phyloP scores from a whole-genome alignment of 192 early-diverging fungal species.

The Coemansia asiatica region DNA sequence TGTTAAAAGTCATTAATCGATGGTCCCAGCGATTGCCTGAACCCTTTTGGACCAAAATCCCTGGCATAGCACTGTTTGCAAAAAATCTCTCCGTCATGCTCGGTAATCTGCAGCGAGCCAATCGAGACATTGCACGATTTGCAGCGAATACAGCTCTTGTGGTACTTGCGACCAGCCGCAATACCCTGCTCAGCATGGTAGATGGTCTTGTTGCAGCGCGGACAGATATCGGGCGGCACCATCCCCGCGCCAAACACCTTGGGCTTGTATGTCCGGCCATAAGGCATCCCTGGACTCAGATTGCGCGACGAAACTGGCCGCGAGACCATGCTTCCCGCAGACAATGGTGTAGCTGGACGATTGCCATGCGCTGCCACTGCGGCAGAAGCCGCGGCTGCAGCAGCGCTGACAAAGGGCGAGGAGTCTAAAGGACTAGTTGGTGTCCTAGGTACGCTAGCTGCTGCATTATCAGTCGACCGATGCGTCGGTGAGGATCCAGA shows the following conservation, averaged over 20 bases:
- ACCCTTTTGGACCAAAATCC: constrained; percentile 54
- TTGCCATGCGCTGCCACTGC: constrained; percentile 30
- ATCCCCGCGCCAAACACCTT: constrained; percentile 17
- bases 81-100: constrained; percentile 52
- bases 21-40: constrained; percentile 28
- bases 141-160: constrained; percentile 52
- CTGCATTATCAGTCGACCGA: background rate
- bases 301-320: constrained; percentile 33
- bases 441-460: background rate
- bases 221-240: constrained; percentile 46
- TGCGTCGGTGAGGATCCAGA: background rate
- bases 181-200: constrained; percentile 50
- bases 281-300: constrained; percentile 20
- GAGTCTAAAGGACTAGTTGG: background rate
- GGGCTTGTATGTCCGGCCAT: constrained; percentile 38
- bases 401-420: constrained; percentile 38
- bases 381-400: constrained; percentile 35
- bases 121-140: constrained; percentile 37
- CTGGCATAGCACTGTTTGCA: constrained; percentile 54
- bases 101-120: constrained; percentile 45
- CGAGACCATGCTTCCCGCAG: constrained; percentile 4
- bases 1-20: constrained; percentile 36
- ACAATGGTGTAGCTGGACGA: constrained; percentile 10
- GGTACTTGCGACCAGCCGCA: constrained; percentile 55
- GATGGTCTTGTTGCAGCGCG: constrained; percentile 44